Percentiles rank a stretch among this genome's conserved stretches.
Conservation (phyloP, 2,329 filamentous ascomycete genomes). For the Fusarium paranaense region DNA sequence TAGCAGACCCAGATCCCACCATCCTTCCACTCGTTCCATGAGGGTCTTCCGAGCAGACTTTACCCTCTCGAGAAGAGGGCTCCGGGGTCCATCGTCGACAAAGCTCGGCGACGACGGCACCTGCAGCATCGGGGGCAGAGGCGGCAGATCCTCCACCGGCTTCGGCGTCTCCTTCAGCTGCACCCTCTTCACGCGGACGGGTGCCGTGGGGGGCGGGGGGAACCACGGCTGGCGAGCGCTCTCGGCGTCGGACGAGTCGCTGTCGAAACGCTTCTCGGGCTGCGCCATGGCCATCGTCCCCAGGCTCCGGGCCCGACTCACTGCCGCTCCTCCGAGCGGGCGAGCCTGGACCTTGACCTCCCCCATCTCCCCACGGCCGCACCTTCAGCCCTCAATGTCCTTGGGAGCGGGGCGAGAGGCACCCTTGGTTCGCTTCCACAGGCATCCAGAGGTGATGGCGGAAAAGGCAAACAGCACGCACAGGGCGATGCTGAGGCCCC, state of each 20-base stretch:
- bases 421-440: constrained; percentile 71
- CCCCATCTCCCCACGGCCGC: constrained; percentile 56
- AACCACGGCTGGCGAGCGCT: constrained; percentile 45
- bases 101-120: constrained; percentile 35
- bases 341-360: constrained; percentile 31
- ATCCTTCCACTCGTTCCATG: constrained; percentile 62
- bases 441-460: constrained; percentile 65
- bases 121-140: constrained; percentile 44
- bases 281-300: constrained; percentile 53
- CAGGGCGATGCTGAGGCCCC: constrained; percentile 85
- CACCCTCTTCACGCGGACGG: constrained; percentile 40
- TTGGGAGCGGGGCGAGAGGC: constrained; percentile 52
- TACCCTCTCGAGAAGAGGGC: constrained; percentile 42
- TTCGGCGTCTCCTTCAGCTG: constrained; percentile 37
- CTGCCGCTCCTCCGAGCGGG: constrained; percentile 16
- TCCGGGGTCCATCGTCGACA: constrained; percentile 33
- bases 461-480: constrained; percentile 78
- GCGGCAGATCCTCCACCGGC: constrained; percentile 47
- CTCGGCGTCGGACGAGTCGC: constrained; percentile 47
- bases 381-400: constrained; percentile 62
- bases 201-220: constrained; percentile 53
- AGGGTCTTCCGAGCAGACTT: constrained; percentile 60
- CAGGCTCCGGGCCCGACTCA: constrained; percentile 49
- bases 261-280: constrained; percentile 47
- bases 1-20: constrained; percentile 66